Evolutionary conservation across 129 eudicot species (phyloP).

Genomic region (Helianthus tuberosus): DNA sequence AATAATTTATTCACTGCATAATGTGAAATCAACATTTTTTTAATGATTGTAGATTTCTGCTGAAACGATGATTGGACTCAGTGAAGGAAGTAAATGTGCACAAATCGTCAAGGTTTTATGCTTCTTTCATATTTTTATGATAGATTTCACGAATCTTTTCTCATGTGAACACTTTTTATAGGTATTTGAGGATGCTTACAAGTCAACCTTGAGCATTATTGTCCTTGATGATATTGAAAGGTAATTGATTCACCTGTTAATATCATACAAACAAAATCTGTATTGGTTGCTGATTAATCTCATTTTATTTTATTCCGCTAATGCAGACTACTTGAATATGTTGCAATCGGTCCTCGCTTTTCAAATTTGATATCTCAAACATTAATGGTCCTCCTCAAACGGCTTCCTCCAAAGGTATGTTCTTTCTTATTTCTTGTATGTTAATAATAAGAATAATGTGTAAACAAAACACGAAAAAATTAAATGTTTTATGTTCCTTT

Average conservation of each 20-base stretch:
- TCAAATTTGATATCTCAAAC: constrained; percentile 96
- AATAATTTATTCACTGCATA: neutral
- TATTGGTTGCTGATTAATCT: neutral
- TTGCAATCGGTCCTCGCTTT: constrained; percentile 97
- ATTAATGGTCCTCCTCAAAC: constrained; percentile 90
- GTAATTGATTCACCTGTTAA: constrained; percentile 37
- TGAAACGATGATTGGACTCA: constrained; percentile 97
- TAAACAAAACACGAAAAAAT: neutral
- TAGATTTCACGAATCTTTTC: constrained; percentile 29
- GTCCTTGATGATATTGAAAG: constrained; percentile 97
- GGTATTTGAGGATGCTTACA: constrained; percentile 99
- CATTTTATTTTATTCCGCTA: neutral
- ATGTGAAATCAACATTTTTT: constrained; percentile 10
- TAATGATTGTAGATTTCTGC: constrained; percentile 74
- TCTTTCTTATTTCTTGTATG: neutral
- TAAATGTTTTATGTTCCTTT: too few species aligned
- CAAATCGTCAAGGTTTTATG: constrained; percentile 82
- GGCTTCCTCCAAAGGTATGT: constrained; percentile 94
- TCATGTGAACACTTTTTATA: constrained; percentile 27
- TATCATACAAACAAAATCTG: neutral
- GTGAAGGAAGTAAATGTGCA: constrained; percentile 96
- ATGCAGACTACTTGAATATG: constrained; percentile 86
- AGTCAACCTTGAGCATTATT: constrained; percentile 82
- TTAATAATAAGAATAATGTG: neutral
- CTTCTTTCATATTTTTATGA: constrained; percentile 1